Evolutionary conservation across 73 alveolate genomes (phyloP).

Genomic region (Paramecium tetraurelia): DNA sequence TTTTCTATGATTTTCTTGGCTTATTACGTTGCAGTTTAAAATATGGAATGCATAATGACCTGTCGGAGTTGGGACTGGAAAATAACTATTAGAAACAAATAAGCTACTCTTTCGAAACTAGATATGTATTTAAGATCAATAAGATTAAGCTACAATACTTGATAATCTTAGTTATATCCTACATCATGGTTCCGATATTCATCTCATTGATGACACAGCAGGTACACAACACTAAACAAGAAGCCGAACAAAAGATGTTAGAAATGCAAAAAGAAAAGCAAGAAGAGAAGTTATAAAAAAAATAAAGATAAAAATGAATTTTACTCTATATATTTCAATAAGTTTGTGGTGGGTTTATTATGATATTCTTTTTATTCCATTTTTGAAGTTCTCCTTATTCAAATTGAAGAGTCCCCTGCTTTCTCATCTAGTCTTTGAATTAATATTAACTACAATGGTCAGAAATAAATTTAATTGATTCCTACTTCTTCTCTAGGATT

Average conservation of each 20-base stretch:
- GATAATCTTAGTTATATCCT: background rate
- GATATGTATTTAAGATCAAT: background rate
- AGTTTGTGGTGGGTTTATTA: background rate
- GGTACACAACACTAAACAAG: conserved; percentile 23
- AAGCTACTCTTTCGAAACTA: background rate
- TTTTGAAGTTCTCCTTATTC: too few species aligned
- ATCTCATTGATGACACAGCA: conserved; percentile 20
- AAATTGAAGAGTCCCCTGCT: background rate
- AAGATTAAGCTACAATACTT: background rate
- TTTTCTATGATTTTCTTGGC: background rate
- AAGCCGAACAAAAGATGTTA: conserved; percentile 11
- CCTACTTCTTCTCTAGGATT: too few species aligned
- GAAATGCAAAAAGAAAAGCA: background rate
- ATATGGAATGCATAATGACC: conserved; percentile 46
- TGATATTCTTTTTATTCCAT: too few species aligned
- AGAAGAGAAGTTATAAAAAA: background rate
- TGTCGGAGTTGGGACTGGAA: background rate
- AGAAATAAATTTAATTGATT: too few species aligned
- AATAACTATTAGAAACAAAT: background rate
- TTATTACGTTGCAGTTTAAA: background rate
- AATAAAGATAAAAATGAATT: background rate
- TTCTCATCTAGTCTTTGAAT: too few species aligned
- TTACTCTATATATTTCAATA: background rate
- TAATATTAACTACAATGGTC: too few species aligned
- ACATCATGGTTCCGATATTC: conserved; percentile 16